phyloP scores from a whole-genome alignment of 2,329 filamentous ascomycete species.

The Stemphylium beticola region DNA sequence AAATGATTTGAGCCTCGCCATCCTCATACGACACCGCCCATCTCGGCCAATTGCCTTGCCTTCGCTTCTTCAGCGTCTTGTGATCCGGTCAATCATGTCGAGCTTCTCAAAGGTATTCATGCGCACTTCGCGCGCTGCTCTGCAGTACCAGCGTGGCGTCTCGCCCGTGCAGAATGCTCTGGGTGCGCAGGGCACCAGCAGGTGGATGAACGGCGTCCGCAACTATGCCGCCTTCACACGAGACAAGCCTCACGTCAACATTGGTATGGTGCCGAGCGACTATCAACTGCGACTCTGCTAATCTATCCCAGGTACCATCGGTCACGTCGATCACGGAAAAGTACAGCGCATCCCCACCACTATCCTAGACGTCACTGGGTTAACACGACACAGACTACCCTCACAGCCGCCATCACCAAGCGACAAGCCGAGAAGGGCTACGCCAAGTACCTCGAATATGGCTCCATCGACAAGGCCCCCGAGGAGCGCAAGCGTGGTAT shows the following conservation, averaged over 20 bases:
- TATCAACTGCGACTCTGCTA: conserved; percentile 5
- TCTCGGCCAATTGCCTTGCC: conserved; percentile 35
- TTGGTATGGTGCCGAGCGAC: conserved; percentile 66
- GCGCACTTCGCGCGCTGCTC: conserved; percentile 78
- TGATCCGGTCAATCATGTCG: conserved; percentile 65
- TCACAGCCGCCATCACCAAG: conserved; percentile 99
- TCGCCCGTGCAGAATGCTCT: conserved; percentile 79
- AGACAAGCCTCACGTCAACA: conserved; percentile 97
- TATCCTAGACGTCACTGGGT: conserved; percentile 14
- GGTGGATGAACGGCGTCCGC: conserved; percentile 69
- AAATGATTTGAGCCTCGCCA: conserved; percentile 35
- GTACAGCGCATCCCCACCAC: conserved; percentile 54
- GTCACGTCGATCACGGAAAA: conserved; percentile 99
- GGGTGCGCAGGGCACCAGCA: conserved; percentile 66
- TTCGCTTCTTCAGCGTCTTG: conserved; percentile 7
- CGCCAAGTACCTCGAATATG: conserved; percentile 96
- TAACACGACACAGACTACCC: conserved; percentile 73
- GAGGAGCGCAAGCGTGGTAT: conserved; percentile 99
- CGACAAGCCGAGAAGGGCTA: conserved; percentile 93
- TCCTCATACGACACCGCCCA: conserved; percentile 23
- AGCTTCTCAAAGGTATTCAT: conserved; percentile 81
- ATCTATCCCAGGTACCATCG: conserved; percentile 77
- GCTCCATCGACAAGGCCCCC: conserved; percentile 96
- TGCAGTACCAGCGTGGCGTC: conserved; percentile 68
- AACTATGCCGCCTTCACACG: conserved; percentile 77